Percentiles rank a stretch among this genome's conserved stretches.
Evolutionary conservation across 1,284 basidiomycete species (phyloP).

Genomic region (Sanghuangporus baumii): DNA sequence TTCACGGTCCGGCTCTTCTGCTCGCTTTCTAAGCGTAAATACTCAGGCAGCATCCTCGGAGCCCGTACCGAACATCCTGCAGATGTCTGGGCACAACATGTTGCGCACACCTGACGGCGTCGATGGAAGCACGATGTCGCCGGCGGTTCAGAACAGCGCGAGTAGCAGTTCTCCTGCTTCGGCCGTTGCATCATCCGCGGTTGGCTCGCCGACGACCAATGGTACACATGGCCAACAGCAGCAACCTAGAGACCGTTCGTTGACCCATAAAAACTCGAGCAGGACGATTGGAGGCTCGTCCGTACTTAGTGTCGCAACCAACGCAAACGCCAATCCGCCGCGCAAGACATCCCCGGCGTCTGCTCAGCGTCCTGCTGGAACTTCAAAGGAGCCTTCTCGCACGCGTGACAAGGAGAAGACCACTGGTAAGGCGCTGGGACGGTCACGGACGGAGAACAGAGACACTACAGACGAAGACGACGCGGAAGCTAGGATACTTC

Average conservation of each 20-base stretch:
- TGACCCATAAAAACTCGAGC: conserved; percentile 17
- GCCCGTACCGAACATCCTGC: conserved; percentile 5
- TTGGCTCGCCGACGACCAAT: neutral
- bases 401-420: conserved; percentile 12
- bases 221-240: neutral
- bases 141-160: neutral
- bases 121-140: neutral
- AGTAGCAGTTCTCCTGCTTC: conserved; percentile 5
- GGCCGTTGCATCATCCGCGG: conserved; percentile 4
- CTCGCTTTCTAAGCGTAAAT: conserved; percentile 15
- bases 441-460: neutral
- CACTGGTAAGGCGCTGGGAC: neutral
- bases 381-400: conserved; percentile 7
- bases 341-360: conserved; percentile 11
- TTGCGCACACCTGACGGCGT: neutral
- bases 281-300: conserved; percentile 10
- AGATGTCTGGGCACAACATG: neutral
- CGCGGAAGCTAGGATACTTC: conserved; percentile 4
- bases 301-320: neutral
- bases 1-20: conserved; percentile 12
- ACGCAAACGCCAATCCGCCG: neutral
- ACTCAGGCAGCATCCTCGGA: conserved; percentile 10
- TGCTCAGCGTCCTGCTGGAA: neutral
- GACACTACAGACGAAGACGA: conserved; percentile 7
- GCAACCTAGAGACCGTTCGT: conserved; percentile 9